Evolutionary conservation across 129 eudicot species (phyloP).

Genomic region (Mikania micrantha): DNA sequence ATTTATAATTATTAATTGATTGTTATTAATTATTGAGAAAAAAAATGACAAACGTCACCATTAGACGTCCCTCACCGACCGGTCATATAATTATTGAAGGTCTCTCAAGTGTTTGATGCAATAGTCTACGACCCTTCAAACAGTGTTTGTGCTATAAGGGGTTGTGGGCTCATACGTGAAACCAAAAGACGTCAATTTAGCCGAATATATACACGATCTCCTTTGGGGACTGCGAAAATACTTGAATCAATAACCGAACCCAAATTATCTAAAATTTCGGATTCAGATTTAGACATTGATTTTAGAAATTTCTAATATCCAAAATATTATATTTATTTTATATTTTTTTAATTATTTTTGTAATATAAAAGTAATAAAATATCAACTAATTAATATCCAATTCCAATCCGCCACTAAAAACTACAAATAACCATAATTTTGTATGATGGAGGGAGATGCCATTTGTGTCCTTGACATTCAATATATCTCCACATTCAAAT

Average conservation of each 20-base stretch:
- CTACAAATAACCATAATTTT: neutral
- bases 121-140: conserved; percentile 95
- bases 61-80: no score
- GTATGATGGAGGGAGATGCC: neutral
- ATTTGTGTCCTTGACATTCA: conserved; percentile 1
- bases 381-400: no score
- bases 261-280: no score
- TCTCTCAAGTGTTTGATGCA: conserved; percentile 67
- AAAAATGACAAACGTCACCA: no score
- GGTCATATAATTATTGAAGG: neutral
- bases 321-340: no score
- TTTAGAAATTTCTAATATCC: no score
- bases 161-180: conserved; percentile 70
- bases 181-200: conserved; percentile 84
- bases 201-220: conserved; percentile 86
- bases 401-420: no score
- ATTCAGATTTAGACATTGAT: no score
- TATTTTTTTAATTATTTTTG: no score
- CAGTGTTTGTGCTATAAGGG: conserved; percentile 98
- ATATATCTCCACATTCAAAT: conserved; percentile 8
- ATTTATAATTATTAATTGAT: neutral
- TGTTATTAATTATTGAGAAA: neutral
- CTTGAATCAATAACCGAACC: no score
- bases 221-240: no score
- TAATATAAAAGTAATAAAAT: no score